phyloP scores from a whole-genome alignment of 1,139 yeast species.

The Debaryomycetaceae sp. region DNA sequence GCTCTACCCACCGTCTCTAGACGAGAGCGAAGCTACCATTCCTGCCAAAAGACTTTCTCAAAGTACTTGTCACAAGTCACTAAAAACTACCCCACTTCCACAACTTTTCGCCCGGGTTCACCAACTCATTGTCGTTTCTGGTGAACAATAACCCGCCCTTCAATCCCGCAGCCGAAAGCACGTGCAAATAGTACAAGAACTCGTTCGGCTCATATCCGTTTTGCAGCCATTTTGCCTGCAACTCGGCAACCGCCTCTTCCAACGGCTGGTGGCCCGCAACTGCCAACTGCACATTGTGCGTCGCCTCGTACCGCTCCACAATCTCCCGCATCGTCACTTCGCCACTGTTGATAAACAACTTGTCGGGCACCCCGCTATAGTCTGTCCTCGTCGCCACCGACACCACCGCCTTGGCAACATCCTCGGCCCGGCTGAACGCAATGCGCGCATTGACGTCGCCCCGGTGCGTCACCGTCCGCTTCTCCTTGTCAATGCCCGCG shows the following conservation, averaged over 20 bases:
- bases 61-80: too few species aligned
- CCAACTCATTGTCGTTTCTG: constrained; percentile 33
- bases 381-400: constrained; percentile 23
- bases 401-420: constrained; percentile 35
- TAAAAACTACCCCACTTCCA: constrained; percentile 51
- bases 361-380: constrained; percentile 32
- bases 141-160: constrained; percentile 25
- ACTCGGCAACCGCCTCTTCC: constrained; percentile 2
- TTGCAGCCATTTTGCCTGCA: constrained; percentile 9
- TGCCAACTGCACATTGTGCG: constrained; percentile 27
- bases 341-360: constrained; percentile 30
- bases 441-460: constrained; percentile 32
- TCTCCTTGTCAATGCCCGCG: constrained; percentile 26
- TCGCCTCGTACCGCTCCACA: constrained; percentile 28
- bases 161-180: constrained; percentile 21
- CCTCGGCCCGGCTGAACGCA: constrained; percentile 25
- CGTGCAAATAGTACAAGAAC: constrained; percentile 20
- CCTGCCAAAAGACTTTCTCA: too few species aligned
- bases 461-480: constrained; percentile 23
- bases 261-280: too few species aligned
- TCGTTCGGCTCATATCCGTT: constrained; percentile 18
- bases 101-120: constrained; percentile 42
- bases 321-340: constrained; percentile 26
- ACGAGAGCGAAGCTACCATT: too few species aligned
- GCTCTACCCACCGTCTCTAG: too few species aligned